Base-by-base conservation (phyloP, 768 basidiomycete genomes). In the Basidioascus undulatus region DNA sequence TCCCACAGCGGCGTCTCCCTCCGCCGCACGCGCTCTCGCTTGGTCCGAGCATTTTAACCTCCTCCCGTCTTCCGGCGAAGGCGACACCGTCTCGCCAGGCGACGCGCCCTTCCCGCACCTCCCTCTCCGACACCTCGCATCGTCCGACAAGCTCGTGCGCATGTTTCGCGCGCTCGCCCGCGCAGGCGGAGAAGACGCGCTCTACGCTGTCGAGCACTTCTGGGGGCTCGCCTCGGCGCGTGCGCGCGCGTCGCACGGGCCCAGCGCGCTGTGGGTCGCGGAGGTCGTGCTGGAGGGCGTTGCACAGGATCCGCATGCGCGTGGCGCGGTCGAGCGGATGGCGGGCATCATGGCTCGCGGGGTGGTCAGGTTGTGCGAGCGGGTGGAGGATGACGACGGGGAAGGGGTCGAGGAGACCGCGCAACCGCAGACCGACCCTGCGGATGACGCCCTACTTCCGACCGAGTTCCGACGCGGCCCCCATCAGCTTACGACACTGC, bases 241-340 rank as follows among this genome's bases (percentile, higher is more conserved):
- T 26, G 64, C 68, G 19, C 59, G 56, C 15, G 64, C 61, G 9
- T 55, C 50, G 9, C 59, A 61, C 20, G 67, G 71, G 15, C 69
- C 72, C 1, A 66, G 76, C 0, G 83, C 83, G 3, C 61, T 87
- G 19, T 94, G 84, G 84, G 77, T 80, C 47, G 75, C 78, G 3
- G 68, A 69, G 44, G 66, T 71, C 23, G 53, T 94, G 0, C 53
- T 94, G 43, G 74, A 80, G 49, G 87, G 89, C 3, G 60, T 75
- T 7, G 63, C 68, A 0, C 59, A 15, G 4, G n/a, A 34, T 15
- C 16, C 8, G 13, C 19, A 33, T 4, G 21, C 15, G n/a, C 16
- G 15, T 26, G 26, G 5, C 12, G 13, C 5, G 11, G 40, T 36
- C 34, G 16, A 20, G 27, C 25, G 37, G 35, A 42, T 30, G 25